Evolutionary conservation across 805 yeast genomes (phyloP).

Genomic region (Nakazawaea ernobii): DNA sequence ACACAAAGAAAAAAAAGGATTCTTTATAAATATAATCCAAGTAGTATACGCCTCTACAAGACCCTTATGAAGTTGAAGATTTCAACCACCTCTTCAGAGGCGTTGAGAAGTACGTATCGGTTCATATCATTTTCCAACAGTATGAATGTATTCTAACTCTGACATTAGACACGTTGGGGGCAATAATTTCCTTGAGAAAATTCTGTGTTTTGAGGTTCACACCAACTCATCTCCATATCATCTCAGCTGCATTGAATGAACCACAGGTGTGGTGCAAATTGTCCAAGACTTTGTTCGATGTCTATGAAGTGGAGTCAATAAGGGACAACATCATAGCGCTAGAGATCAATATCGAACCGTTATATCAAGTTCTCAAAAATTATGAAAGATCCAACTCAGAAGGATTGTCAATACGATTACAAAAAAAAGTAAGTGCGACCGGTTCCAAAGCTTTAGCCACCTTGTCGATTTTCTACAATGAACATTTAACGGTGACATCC

Average conservation of each 20-base stretch:
- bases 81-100: slow-evolving; percentile 9
- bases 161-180: slow-evolving; percentile 33
- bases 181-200: slow-evolving; percentile 48
- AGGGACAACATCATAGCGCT: slow-evolving; percentile 50
- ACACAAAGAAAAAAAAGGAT: too few relatives aligned
- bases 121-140: background rate
- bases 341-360: slow-evolving; percentile 58
- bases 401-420: slow-evolving; percentile 46
- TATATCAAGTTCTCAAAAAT: slow-evolving; percentile 51
- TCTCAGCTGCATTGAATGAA: slow-evolving; percentile 46
- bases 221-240: slow-evolving; percentile 39
- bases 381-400: slow-evolving; percentile 49
- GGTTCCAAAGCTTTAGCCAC: slow-evolving; percentile 37
- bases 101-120: slow-evolving; percentile 11
- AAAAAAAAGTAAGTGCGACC: slow-evolving; percentile 30
- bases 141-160: slow-evolving; percentile 15
- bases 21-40: too few relatives aligned
- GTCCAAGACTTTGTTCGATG: slow-evolving; percentile 38
- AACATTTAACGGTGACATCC: slow-evolving; percentile 32
- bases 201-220: slow-evolving; percentile 53
- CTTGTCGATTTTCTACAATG: slow-evolving; percentile 50
- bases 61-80: slow-evolving; percentile 14
- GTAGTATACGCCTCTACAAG: background rate
- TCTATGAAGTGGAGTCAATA: slow-evolving; percentile 44
- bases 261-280: slow-evolving; percentile 69